Base-by-base conservation (phyloP, 2,329 filamentous ascomycete species). In the Cytospora piceicola region DNA sequence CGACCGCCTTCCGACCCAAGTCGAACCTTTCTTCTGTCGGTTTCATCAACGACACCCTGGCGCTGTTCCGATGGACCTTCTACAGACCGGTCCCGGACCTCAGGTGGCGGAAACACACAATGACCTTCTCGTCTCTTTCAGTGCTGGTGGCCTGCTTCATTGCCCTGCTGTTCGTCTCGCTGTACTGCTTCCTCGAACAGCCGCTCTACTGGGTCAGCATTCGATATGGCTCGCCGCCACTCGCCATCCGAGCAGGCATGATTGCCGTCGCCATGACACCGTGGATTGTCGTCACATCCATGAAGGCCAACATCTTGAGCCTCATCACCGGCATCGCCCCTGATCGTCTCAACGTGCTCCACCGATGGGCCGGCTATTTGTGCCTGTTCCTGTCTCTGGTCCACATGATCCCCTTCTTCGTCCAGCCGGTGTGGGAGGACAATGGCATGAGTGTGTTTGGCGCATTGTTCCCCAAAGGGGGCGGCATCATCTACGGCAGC, bases 171-270 rank as follows among this genome's bases (percentile, higher is more conserved):
- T 93, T 96, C 72, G 89, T 92, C 54, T 82, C 89, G 0, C 82
- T 96, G 4, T 96, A 95, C 77, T 90, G 88, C 74, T 97, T 96
- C 76, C 78, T 97, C 12, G 92, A 92, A 56, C 92, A 94, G 71
- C 94, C 94, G 1, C 83, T 96, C 3, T 97, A 94, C 80, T 97
- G 93, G 87, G 81, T 90, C 73, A 95, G 91, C 76, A 96, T 97
- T 71, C 84, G 84, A 55, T 94, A 87, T 72, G 94, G 94, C 52
- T 96, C 94, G 0, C 94, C 94, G 32, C 94, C 94, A 0, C 76
- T 98, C 63, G 93, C 94, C 12, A 88, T 97, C 67, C 86, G 94
- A 69, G 84, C 93, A 9, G 94, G 94, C 57, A 97, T 97, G 94
- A 87, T 97, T 64, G 89, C 94, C 15, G 90, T 97, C 17, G 92